These are phyloP conservation scores for Aspergillus haitiensis DNA, from an alignment of 495 filamentous ascomycete species.

Conservation along the genomic window DNA sequence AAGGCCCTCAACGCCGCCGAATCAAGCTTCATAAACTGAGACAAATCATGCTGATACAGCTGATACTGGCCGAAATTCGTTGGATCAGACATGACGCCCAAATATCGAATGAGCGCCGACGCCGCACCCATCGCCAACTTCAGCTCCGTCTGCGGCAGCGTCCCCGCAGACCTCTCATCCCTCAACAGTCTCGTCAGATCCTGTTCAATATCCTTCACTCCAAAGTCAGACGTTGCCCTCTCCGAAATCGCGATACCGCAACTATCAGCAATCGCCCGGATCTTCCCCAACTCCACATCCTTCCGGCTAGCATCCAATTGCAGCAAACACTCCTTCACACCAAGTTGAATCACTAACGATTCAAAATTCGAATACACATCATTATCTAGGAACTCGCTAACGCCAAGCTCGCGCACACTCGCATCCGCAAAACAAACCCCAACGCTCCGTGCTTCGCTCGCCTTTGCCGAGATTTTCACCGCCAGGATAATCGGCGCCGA, in stretches of 20 bases:
- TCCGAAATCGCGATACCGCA: constrained; percentile 89
- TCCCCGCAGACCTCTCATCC: constrained; percentile 74
- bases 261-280: constrained; percentile 82
- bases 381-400: constrained; percentile 97
- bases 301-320: constrained; percentile 73
- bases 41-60: constrained; percentile 94
- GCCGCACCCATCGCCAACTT: constrained; percentile 97
- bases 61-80: constrained; percentile 97
- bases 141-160: constrained; percentile 85
- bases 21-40: constrained; percentile 99
- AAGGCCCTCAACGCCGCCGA: constrained; percentile 90
- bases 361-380: constrained; percentile 98
- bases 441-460: constrained; percentile 78
- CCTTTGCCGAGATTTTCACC: constrained; percentile 87
- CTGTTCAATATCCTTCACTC: constrained; percentile 91
- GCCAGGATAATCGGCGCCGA: constrained; percentile 90
- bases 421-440: constrained; percentile 99
- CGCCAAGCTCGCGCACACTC: constrained; percentile 90
- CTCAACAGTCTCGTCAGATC: constrained; percentile 83
- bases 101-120: constrained; percentile 90
- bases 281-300: constrained; percentile 86
- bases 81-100: constrained; percentile 85
- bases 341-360: constrained; percentile 91
- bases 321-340: constrained; percentile 89
- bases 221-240: constrained; percentile 73